phyloP scores from a whole-genome alignment of 2,329 filamentous ascomycete species.

The Verticillium tricorpus region DNA sequence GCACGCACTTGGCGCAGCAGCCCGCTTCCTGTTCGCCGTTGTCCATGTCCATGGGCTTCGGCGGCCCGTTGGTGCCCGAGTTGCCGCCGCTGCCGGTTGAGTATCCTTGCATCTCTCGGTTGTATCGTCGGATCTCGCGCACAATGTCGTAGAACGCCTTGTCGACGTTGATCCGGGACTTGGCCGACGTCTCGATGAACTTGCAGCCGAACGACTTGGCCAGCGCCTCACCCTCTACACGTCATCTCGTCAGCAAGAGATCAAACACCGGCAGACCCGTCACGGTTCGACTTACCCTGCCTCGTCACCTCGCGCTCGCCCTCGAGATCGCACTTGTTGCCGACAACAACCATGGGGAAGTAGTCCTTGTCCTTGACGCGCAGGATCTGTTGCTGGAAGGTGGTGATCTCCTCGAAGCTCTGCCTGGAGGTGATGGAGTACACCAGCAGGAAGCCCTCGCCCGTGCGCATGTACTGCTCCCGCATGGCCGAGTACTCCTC shows the following conservation, averaged over 20 bases:
- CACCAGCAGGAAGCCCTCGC: conserved; percentile 94
- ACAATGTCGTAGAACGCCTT: conserved; percentile 98
- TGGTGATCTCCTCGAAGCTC: conserved; percentile 97
- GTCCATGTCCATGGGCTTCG: conserved; percentile 75
- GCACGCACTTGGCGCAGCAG: conserved; percentile 81
- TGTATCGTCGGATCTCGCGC: conserved; percentile 94
- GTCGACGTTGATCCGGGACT: conserved; percentile 97
- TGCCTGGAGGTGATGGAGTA: conserved; percentile 98
- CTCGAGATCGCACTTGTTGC: conserved; percentile 99
- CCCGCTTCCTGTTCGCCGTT: conserved; percentile 64
- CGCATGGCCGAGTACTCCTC: conserved; percentile 99
- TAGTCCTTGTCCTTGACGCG: conserved; percentile 99
- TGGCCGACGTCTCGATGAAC: conserved; percentile 98
- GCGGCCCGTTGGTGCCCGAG: conserved; percentile 56
- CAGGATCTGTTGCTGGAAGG: conserved; percentile 97
- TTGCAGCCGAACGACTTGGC: conserved; percentile 90
- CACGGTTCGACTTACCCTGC: conserved; percentile 65
- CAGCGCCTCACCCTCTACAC: conserved; percentile 79
- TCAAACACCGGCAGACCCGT: not conserved
- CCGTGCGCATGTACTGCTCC: conserved; percentile 99
- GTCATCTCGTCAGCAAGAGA: not conserved
- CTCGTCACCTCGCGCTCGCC: conserved; percentile 84
- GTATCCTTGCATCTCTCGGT: conserved; percentile 95
- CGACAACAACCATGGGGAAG: conserved; percentile 98
- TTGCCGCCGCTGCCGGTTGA: conserved; percentile 64